These are phyloP conservation scores for Rhizophagus prolifer DNA, from an alignment of 192 early-diverging fungal genomes.

Conservation along the genomic window DNA sequence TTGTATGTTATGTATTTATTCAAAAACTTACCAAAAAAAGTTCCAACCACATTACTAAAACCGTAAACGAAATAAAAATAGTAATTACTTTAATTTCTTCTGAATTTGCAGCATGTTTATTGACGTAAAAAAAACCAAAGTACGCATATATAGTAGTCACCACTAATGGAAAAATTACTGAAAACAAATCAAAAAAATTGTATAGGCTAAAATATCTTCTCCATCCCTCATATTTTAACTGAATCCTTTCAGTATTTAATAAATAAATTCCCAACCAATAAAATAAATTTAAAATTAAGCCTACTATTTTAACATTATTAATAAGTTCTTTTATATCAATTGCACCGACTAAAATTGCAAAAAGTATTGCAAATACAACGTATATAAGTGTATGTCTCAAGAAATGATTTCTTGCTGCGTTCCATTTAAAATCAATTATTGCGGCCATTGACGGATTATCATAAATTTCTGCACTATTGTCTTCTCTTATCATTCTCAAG, in stretches of 20 bases:
- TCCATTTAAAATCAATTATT: background rate
- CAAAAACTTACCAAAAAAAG: background rate
- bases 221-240: background rate
- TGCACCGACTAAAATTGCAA: background rate
- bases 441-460: background rate
- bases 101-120: too few species aligned
- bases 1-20: background rate
- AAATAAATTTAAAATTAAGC: too few species aligned
- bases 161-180: background rate
- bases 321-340: background rate
- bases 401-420: background rate
- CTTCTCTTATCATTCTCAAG: background rate
- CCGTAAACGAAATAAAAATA: background rate
- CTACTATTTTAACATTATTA: too few species aligned
- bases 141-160: background rate
- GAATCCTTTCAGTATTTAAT: background rate
- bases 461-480: background rate
- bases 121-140: too few species aligned
- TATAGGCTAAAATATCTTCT: background rate
- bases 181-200: constrained; percentile 7
- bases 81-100: too few species aligned
- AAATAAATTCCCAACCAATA: background rate
- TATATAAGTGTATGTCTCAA: background rate
- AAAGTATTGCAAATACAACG: background rate
- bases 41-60: constrained; percentile 6